Conservation (phyloP, 441 rosid genomes). For the Erysimum pusillum region DNA sequence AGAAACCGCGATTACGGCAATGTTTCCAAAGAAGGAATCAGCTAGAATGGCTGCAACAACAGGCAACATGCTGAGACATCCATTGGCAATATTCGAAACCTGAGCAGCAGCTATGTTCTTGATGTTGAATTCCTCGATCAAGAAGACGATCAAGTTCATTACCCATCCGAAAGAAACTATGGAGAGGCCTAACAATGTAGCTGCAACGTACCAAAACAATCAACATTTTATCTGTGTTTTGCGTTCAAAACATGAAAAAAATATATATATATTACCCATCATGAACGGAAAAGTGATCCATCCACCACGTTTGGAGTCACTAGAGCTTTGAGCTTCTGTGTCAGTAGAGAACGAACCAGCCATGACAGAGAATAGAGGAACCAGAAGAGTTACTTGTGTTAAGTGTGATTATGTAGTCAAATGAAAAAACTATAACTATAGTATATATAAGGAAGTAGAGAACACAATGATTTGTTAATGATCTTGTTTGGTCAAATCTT, state of each 20-base stretch:
- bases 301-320: conserved; percentile 39
- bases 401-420: not conserved
- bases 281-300: conserved; percentile 63
- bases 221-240: not conserved
- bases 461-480: not conserved
- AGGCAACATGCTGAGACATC: conserved; percentile 48
- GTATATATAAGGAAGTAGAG: not conserved
- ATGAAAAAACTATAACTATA: not conserved
- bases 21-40: conserved; percentile 53
- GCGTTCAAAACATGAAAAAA: conserved; percentile 7
- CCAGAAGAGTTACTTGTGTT: not conserved
- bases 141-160: conserved; percentile 56
- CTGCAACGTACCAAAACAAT: conserved; percentile 33
- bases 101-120: conserved; percentile 55
- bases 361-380: conserved; percentile 5
- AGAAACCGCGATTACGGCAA: conserved; percentile 45
- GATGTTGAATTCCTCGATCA: conserved; percentile 52
- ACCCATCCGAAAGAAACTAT: conserved; percentile 45
- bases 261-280: not conserved
- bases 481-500: conserved; percentile 2
- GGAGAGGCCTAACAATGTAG: conserved; percentile 39
- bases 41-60: conserved; percentile 52
- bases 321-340: conserved; percentile 21
- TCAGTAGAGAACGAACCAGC: not conserved
- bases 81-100: conserved; percentile 46